Base-by-base conservation (phyloP, 768 basidiomycete genomes). In the Mycena alexandri region DNA sequence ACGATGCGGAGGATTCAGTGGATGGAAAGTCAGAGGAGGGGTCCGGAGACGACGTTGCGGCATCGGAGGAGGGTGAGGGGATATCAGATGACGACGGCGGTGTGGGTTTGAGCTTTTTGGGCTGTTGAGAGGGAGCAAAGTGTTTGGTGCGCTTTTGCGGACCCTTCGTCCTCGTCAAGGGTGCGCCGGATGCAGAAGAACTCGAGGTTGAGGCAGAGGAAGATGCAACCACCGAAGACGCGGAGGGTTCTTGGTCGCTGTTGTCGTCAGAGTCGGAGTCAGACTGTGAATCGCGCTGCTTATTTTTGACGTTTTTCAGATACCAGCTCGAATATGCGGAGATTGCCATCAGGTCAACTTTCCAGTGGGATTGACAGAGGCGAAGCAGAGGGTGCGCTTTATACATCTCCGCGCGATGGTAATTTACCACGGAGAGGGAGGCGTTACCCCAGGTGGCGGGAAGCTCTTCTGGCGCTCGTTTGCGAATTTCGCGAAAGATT, bases 361-460 rank as follows among this genome's bases (percentile, higher is more conserved):
- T 62, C 61, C 61, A 62, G 36, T 62, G 61, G 6, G 19, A 7
- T 7, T 6, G 5, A n/a, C 51, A 62, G 5, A 62, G 42, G 16
- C 61, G 61, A 10, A 62, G 61, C 6, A 29, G 11, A 11, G 61
- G 51, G 16, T 52, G n/a, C 10, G 38, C 41, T 7, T 11, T 16
- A 53, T 62, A 62, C 41, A 62, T 51, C 22, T 62, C 36, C 12
- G 61, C 22, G 14, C 61, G 61, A 17, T 52, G 61, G 25, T 53
- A 62, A 12, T 52, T 62, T 5, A 33, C 17, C 5, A 62, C 51
- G 11, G 25, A 13, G 12, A 62, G 34, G 5, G 60, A 52, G 13
- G 60, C 61, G 12, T 29, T 3, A 12, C 41, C 47, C 61, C 61
- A 62, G 13, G 51, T 52, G 21, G 38, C 9, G 8, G 61, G 61